Evolutionary conservation across 2,329 filamentous ascomycete species (phyloP).

Genomic region (Xylaria polymorpha): DNA sequence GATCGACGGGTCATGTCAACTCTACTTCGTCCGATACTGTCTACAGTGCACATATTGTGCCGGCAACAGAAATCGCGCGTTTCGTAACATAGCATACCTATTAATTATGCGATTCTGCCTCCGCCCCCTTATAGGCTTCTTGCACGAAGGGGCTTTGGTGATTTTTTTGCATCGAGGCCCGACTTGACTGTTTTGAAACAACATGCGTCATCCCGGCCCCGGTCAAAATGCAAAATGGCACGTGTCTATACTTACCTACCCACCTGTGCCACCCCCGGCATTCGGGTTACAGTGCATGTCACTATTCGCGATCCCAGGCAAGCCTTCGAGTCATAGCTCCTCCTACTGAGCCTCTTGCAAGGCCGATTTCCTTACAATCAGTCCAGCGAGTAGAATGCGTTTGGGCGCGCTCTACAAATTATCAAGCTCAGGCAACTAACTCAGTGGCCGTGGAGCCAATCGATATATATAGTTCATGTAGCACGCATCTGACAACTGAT

Average conservation of each 20-base stretch:
- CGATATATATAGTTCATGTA: constrained; percentile 4
- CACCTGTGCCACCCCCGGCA: constrained; percentile 28
- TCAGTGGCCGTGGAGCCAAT: not conserved
- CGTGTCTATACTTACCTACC: constrained; percentile 30
- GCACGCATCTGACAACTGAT: not conserved
- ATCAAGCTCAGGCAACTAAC: not conserved
- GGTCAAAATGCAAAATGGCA: constrained; percentile 26
- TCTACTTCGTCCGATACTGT: constrained; percentile 6
- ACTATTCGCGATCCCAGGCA: constrained; percentile 6
- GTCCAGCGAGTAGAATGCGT: too few species aligned
- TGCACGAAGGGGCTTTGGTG: not conserved
- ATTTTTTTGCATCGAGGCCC: not conserved
- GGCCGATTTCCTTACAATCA: not conserved
- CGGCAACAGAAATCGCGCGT: constrained; percentile 2
- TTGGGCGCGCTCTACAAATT: too few species aligned
- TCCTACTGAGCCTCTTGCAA: not conserved
- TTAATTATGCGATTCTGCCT: not conserved
- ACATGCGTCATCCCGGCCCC: constrained; percentile 16
- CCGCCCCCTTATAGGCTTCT: not conserved
- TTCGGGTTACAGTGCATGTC: constrained; percentile 27
- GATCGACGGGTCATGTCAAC: not conserved
- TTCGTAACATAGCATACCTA: not conserved
- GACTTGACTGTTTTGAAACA: not conserved
- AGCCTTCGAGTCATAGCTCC: constrained; percentile 5
- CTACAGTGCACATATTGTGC: not conserved